Percentiles rank a stretch among this genome's conserved stretches.
phyloP scores from a whole-genome alignment of 257 asterid species.

The Capsicum pubescens region DNA sequence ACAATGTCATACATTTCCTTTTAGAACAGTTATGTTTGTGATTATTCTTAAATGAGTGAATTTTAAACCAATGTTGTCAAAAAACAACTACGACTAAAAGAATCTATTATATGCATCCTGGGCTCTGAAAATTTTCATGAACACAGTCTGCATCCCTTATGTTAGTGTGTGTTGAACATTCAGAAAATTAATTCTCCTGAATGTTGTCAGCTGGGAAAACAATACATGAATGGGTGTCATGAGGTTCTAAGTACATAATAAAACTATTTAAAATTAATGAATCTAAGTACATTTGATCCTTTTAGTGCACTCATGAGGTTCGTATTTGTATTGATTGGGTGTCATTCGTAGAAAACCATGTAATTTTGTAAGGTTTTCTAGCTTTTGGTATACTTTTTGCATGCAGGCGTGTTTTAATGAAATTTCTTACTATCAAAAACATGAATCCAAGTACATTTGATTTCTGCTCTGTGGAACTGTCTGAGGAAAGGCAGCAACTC shows the following conservation, averaged over 20 bases:
- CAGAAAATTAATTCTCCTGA: background rate
- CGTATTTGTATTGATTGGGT: background rate
- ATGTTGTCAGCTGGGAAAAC: background rate
- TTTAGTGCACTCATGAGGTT: background rate
- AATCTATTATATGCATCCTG: constrained; percentile 8
- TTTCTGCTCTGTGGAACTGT: background rate
- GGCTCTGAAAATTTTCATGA: background rate
- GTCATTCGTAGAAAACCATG: background rate
- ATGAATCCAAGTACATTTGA: background rate
- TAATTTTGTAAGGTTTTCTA: background rate
- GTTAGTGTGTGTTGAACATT: background rate
- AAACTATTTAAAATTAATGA: background rate
- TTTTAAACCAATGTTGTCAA: background rate
- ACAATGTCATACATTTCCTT: too few species aligned
- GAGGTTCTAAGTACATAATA: background rate
- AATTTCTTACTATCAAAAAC: background rate
- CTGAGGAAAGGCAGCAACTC: background rate
- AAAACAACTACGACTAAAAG: background rate
- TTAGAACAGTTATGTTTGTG: background rate
- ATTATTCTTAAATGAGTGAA: background rate
- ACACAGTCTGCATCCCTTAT: background rate
- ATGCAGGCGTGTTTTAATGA: background rate
- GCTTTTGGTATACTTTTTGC: background rate
- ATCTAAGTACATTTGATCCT: background rate
- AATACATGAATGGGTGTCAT: background rate